Base-by-base conservation (phyloP, 2,329 filamentous ascomycete genomes). In the Trichoderma gracile region DNA sequence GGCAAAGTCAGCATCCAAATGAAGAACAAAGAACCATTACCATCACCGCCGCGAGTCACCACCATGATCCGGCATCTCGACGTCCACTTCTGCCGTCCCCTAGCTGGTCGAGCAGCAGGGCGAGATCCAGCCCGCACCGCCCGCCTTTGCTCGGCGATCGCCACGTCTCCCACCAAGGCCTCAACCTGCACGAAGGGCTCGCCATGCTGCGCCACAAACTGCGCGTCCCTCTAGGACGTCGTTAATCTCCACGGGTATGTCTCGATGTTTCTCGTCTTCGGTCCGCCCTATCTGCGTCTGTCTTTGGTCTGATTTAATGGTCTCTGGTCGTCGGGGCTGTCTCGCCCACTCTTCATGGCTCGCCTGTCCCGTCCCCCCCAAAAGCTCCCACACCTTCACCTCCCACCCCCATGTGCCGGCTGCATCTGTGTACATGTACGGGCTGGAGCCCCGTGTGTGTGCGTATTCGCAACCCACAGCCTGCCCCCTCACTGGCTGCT, bases 131-230 rank as follows among this genome's bases (percentile, higher is more conserved):
- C 78, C 82, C 67, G 80, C 79, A 71, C 77, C 84, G 60, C 78
- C 80, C 64, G 76, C 77, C 65, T 73, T 73, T 84, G 54, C 76
- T 84, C 17, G 79, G 80, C 62, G 75, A 76, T 68, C 81, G 79
- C 68, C 79, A 55, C 43, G 76, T 77, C 68, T 81, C 79, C 67
- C 79, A 64, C 1, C 54, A 49, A n/a, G 52, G 52, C 38, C 77
- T 79, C 59, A 80, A 84, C 71, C 74, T 79, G 68, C 78, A 77
- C 66, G 67, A 78, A 55, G 84, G 86, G 75, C 75, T 84, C 30
- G 78, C 79, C 58, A 84, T 85, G 81, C 75, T 87, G 69, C 82
- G 81, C 65, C 79, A 84, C 73, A 86, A 86, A 73, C 75, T 82
- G 63, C 79, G 77, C 65, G 77, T 80, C 49, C 49, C 75, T 86